A percentile compares a stretch with the other conserved stretches of the same genome.
Evolutionary conservation across 2,329 filamentous ascomycete genomes (phyloP).

Genomic region (Xylaria sp.): DNA sequence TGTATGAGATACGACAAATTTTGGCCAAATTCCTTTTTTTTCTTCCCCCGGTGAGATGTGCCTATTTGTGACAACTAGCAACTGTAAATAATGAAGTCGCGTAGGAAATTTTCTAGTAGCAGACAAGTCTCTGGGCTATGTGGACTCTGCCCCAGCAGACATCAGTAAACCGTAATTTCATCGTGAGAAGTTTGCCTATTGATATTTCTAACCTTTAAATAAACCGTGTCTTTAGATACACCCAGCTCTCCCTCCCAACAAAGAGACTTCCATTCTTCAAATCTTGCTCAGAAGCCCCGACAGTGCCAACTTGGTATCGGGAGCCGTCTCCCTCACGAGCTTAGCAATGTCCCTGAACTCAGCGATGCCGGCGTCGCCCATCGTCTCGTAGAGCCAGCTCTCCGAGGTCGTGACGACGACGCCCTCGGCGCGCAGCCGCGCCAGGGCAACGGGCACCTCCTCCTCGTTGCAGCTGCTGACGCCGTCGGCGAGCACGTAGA

Average conservation of each 20-base stretch:
- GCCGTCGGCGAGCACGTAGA: constrained; percentile 89
- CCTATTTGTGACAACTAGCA: neutral
- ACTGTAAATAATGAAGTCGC: neutral
- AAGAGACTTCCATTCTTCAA: constrained; percentile 41
- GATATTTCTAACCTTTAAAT: neutral
- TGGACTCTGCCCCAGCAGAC: neutral
- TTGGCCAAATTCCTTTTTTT: neutral
- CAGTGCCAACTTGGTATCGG: constrained; percentile 76
- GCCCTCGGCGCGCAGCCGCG: constrained; percentile 78
- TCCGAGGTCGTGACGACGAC: constrained; percentile 87
- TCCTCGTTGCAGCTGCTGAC: constrained; percentile 88
- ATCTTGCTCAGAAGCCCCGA: constrained; percentile 73
- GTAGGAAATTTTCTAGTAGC: neutral
- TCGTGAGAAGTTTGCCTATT: neutral
- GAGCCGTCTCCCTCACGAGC: constrained; percentile 81
- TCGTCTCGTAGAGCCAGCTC: constrained; percentile 87
- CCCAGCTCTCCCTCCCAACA: neutral
- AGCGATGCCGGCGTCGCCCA: constrained; percentile 80
- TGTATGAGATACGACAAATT: neutral
- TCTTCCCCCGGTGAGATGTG: neutral
- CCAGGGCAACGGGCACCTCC: constrained; percentile 83
- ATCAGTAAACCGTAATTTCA: neutral
- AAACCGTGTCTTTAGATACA: neutral
- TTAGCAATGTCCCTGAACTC: constrained; percentile 79
- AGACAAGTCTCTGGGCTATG: neutral